Percentiles rank a stretch among this genome's conserved stretches.
Evolutionary conservation across 257 asterid species (phyloP).

Genomic region (Nicotiana otophora): DNA sequence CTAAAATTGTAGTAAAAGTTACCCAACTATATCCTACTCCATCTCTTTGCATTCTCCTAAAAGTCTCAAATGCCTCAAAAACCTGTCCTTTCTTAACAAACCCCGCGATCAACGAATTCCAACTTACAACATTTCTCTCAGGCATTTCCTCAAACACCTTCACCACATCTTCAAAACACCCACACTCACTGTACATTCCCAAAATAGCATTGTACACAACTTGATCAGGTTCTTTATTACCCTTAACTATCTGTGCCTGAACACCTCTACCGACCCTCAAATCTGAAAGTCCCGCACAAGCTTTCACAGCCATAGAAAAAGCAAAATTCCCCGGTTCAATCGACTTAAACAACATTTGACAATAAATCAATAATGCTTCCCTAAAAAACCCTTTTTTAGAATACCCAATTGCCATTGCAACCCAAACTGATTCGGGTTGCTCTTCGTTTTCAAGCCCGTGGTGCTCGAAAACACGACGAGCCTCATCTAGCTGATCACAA

Average conservation of each 20-base stretch:
- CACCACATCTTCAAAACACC: conserved; percentile 28
- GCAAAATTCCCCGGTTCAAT: conserved; percentile 34
- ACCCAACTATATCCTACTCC: conserved; percentile 48
- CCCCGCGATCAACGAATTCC: conserved; percentile 37
- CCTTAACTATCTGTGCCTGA: conserved; percentile 38
- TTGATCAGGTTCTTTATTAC: conserved; percentile 33
- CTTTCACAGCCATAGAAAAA: conserved; percentile 37
- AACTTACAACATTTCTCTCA: conserved; percentile 37
- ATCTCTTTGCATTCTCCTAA: conserved; percentile 35
- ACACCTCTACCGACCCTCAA: conserved; percentile 29
- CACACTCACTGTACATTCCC: conserved; percentile 36
- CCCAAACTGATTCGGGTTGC: conserved; percentile 37
- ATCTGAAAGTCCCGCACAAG: conserved; percentile 29
- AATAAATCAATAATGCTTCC: conserved; percentile 33
- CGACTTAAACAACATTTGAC: conserved; percentile 26
- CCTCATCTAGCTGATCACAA: conserved; percentile 39
- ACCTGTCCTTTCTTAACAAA: conserved; percentile 32
- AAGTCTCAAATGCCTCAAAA: conserved; percentile 35
- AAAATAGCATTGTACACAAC: conserved; percentile 46
- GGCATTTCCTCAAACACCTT: conserved; percentile 50
- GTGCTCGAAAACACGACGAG: conserved; percentile 31
- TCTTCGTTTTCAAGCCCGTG: conserved; percentile 20
- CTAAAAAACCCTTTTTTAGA: conserved; percentile 26
- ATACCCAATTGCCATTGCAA: conserved; percentile 47
- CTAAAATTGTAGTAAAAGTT: conserved; percentile 34